These are phyloP conservation scores for Esteya vermicola DNA, from an alignment of 2,329 filamentous ascomycete species.

Conservation along the genomic window DNA sequence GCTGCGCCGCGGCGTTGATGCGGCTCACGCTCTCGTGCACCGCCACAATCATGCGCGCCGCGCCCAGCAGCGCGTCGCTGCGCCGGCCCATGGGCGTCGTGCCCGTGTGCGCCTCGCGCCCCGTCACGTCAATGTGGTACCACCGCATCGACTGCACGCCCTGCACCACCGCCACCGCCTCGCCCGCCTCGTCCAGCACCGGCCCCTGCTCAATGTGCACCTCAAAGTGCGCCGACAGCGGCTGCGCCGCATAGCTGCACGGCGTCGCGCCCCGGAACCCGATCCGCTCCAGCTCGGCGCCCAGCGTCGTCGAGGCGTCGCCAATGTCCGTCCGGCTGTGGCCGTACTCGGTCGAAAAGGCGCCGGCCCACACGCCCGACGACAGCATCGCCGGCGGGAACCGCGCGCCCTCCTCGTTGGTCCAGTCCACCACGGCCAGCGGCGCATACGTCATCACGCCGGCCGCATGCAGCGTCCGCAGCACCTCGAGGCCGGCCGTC, in stretches of 20 bases:
- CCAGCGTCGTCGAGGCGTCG: constrained; percentile 13
- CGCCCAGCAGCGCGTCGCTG: constrained; percentile 17
- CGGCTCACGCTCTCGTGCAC: constrained; percentile 48
- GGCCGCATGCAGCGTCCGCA: constrained; percentile 53
- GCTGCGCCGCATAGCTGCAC: constrained; percentile 41
- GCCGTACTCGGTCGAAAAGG: background rate
- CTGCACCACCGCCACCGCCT: constrained; percentile 55
- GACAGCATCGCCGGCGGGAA: constrained; percentile 63
- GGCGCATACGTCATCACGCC: constrained; percentile 54
- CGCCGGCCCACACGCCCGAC: constrained; percentile 58
- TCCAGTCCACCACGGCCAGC: constrained; percentile 67
- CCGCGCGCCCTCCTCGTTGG: constrained; percentile 68
- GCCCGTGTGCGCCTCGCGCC: constrained; percentile 58
- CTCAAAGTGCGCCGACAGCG: constrained; percentile 67
- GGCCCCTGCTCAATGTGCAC: constrained; percentile 78
- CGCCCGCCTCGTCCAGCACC: constrained; percentile 48
- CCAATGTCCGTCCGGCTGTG: background rate
- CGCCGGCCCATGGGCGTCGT: constrained; percentile 41
- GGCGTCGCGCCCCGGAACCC: constrained; percentile 51
- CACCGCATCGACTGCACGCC: constrained; percentile 65
- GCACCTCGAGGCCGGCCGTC: constrained; percentile 56
- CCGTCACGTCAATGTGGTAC: constrained; percentile 52
- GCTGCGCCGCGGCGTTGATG: constrained; percentile 9
- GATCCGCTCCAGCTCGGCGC: constrained; percentile 51
- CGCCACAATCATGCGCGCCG: constrained; percentile 19